Base-by-base conservation (phyloP, 1,284 basidiomycete species). In the Fomes fomentarius region DNA sequence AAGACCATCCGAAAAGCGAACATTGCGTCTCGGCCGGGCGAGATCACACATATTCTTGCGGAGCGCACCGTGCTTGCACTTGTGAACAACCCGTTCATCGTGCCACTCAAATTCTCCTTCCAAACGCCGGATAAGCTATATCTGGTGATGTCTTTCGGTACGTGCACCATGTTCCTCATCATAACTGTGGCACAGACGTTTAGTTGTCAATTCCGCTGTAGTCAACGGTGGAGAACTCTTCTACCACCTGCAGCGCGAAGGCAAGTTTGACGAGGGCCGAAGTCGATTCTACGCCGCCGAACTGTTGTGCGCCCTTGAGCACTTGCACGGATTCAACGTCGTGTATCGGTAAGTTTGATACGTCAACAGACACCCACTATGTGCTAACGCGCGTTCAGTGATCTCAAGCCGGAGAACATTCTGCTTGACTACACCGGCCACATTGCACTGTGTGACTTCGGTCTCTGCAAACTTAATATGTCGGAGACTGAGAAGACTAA, bases 381-480 rank as follows among this genome's bases (percentile, higher is more conserved):
- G 51, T 47, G 28, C 48, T 46, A 19, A 47, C 47, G 21, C 34
- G 22, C 4, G 14, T 2, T 12, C 62, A 92, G 92, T 48, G 96
- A 98, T 71, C 76, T 99, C 61, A 99, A 98, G 71, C 96, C 96
- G 8, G 96, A 98, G 73, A 98, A 98, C 71, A 98, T 98, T 69
- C 77, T 98, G 9, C 77, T 99, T 47, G 96, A 99, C 74, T 98
- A 96, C 68, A 97, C 95, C 0, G 97, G 96, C 12, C 96, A 99
- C 66, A 98, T 99, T 65, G 96, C 97, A 1, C 77, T 99, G 22
- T 99, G 96, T 69, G 96, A 99, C 72, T 99, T 99, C 69, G 93
- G 93, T n/a, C 83, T 99, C 9, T 99, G 96, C 77, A 99, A 99
- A 73, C 80, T 99, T 49, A 98, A 99, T 75, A 99, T 99, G 97